A percentile compares a stretch with the other conserved stretches of the same genome.
phyloP scores from a whole-genome alignment of 2,329 filamentous ascomycete genomes.

The Cordyceps fumosorosea region DNA sequence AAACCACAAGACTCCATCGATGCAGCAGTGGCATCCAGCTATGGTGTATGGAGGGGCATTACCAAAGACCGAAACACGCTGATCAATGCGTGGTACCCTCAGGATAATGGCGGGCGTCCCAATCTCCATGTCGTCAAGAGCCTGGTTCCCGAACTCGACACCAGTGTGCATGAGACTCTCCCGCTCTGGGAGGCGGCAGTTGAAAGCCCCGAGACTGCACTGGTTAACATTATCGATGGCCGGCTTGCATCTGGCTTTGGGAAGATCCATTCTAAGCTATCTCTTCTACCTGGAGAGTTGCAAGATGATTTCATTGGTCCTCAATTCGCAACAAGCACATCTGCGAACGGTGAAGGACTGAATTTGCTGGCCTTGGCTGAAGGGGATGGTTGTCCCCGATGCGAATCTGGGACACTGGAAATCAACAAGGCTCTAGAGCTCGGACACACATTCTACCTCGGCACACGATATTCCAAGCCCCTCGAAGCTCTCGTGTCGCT shows the following conservation, averaged over 20 bases:
- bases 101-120: conserved; percentile 26
- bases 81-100: conserved; percentile 63
- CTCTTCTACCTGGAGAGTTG: conserved; percentile 18
- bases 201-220: background rate
- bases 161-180: conserved; percentile 56
- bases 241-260: conserved; percentile 23
- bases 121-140: conserved; percentile 58
- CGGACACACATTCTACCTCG: conserved; percentile 91
- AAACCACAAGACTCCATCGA: background rate
- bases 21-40: conserved; percentile 12
- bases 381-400: conserved; percentile 69
- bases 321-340: conserved; percentile 12
- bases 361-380: conserved; percentile 59
- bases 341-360: conserved; percentile 32
- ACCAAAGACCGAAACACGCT: conserved; percentile 61
- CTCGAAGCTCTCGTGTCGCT: conserved; percentile 56
- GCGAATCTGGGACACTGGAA: conserved; percentile 53
- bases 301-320: background rate
- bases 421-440: conserved; percentile 76
- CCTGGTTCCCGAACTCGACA: conserved; percentile 61
- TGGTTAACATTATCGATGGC: conserved; percentile 32
- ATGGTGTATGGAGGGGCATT: conserved; percentile 54
- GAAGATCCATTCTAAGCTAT: conserved; percentile 19
- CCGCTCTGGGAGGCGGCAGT: conserved; percentile 39
- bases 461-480: conserved; percentile 76